Evolutionary conservation across 805 yeast species (phyloP), one percentile per base, ranked within the genome.

Genomic region (Nakazawaea ambrosiae): DNA sequence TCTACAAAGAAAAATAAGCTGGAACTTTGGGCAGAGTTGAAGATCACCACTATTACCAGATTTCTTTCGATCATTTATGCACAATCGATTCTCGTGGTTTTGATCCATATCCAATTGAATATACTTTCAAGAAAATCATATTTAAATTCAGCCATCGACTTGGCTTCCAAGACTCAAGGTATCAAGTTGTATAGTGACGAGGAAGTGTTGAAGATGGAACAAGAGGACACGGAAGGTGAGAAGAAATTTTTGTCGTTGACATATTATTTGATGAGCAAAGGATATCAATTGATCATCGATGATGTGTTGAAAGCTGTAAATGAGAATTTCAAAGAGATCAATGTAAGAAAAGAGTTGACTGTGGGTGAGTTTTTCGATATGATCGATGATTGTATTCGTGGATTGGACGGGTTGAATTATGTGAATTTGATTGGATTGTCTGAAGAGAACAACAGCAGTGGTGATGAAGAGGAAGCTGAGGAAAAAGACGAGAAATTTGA

Each of bases 201-300:
- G 20, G 49, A 46, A 31, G 45, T 41, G 12, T 26, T 42, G 27
- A 36, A 42, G 16, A 12, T 27, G 8, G 32, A 31, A 9, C 32
- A 33, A 19, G 56, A 49, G 5, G 50, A 47, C n/a, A 50, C 48
- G 4, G 58, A 54, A 24, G 68, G 80, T 27, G 92, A 83, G 49
- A 90, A 92, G 49, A 81, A 87, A 35, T 90, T 83, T 54, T 65
- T 90, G 33, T 81, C 95, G 0, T 72, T 87, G 44, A 81, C 89
- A 43, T 90, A 97, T 96, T 90, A 96, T 96, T 58, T 90, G 32
- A 65, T 90, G 35, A 88, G 90, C 56, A 75, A 78, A 45, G 97
- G 97, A 0, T 87, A 92, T 88, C 49, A 67, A 17, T 61, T 66
- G 24, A 60, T 85, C 25, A 66, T 74, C 17, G 60, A 65, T 20